Base-by-base conservation (phyloP, 345 rosid genomes). In the Salix udensis region DNA sequence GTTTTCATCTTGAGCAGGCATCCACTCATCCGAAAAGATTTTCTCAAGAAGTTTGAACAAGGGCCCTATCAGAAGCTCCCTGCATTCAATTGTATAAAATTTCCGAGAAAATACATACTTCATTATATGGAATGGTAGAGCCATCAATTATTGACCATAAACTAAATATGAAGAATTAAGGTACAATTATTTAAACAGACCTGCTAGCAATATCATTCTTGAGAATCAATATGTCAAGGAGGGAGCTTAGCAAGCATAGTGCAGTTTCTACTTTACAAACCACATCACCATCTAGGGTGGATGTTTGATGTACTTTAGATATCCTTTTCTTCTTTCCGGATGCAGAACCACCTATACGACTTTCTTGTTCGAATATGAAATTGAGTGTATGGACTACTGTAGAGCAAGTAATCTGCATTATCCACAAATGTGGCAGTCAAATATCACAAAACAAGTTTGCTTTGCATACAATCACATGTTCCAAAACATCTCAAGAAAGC, bases 181-280 rank as follows among this genome's bases (percentile, higher is more conserved):
- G 64, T 26, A 65, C 48, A 75, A 61, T 70, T 74, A 60, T 65
- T 67, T 65, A 79, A 73, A 68, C 74, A 77, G 26, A 96, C 98
- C 99, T 93, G 91, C 85, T 84, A 78, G 83, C 76, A 39, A 89
- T 83, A 78, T 91, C 91, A 78, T 93, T 93, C 88, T 96, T 93
- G 77, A 92, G 80, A 9, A 91, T 83, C 81, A 93, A 82, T 82
- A 92, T 75, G 76, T 96, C 97, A 72, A 96, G 92, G 73, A 96
- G 84, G 52, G 96, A 89, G 75, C 89, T 81, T 71, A 96, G 81
- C 48, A 87, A 91, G 73, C 67, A 55, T n/a, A 88, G 76, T 44
- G 84, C 73, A 68, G 80, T 83, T 77, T 84, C 89, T 74, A 93
- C 87, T 52, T 77, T 81, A 72, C 71, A 70, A 82, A 83, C 67